Conservation (phyloP, 805 yeast genomes). For the Wickerhamiella nectarea region DNA sequence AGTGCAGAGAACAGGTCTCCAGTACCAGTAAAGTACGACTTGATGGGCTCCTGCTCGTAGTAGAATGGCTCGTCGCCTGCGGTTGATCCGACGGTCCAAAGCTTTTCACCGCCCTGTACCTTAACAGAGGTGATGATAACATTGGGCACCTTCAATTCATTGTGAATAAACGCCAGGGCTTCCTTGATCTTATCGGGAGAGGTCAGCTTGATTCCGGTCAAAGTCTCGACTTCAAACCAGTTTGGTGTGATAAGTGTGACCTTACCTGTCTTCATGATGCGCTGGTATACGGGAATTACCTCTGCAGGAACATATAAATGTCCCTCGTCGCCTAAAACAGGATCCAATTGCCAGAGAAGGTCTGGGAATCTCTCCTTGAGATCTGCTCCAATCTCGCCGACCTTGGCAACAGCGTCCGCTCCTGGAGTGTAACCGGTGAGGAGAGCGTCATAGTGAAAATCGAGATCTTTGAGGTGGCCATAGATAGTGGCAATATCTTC, state of each 20-base stretch:
- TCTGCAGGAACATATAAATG: conserved; percentile 50
- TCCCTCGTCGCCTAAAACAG: conserved; percentile 88
- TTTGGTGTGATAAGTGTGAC: conserved; percentile 81
- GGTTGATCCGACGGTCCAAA: conserved; percentile 37
- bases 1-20: conserved; percentile 85
- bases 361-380: conserved; percentile 22
- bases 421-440: conserved; percentile 72
- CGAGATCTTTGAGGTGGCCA: conserved; percentile 40
- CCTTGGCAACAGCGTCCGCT: conserved; percentile 38
- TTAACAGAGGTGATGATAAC: conserved; percentile 56
- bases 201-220: conserved; percentile 40
- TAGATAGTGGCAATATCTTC: conserved; percentile 37
- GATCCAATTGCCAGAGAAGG: conserved; percentile 59
- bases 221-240: conserved; percentile 72
- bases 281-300: conserved; percentile 46
- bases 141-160: conserved; percentile 35
- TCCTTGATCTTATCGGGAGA: conserved; percentile 28
- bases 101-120: conserved; percentile 17
- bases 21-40: conserved; percentile 85
- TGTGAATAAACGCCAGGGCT: conserved; percentile 41
- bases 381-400: conserved; percentile 33
- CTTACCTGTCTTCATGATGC: conserved; percentile 30
- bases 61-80: conserved; percentile 21
- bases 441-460: conserved; percentile 45
- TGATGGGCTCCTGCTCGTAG: conserved; percentile 46